Base-by-base conservation (phyloP, 768 basidiomycete genomes). In the Vararia minispora region DNA sequence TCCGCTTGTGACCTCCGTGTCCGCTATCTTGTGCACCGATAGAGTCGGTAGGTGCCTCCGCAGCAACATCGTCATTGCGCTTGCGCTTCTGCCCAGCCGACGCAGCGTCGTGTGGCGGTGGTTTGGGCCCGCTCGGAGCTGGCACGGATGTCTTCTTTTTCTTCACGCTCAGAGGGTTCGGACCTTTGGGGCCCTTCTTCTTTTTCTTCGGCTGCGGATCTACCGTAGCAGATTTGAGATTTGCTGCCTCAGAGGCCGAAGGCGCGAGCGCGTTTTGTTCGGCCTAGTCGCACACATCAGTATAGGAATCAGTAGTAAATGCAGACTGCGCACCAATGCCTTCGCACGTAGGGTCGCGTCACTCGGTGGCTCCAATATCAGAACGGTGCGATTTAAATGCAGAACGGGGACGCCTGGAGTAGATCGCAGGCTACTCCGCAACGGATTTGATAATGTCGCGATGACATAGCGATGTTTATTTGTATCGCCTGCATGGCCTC, bases 391-490 rank as follows among this genome's bases (percentile, higher is more conserved):
- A 52, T 89, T 92, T 43, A 95, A 70, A 57, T 95, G 92, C 27
- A 98, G 65, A 44, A 98, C 72, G 0, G 95, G 95, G 0, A 89
- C 78, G 2, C 77, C 92, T 8, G 91, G 83, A 27, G 95, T 69
- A 4, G 54, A 57, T 12, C 91, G 76, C 32, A 98, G 65, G 40
- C 66, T 64, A 20, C 61, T 59, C 3, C 92, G 77, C 2, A 97
- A 74, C 5, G 72, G 59, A 25, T 76, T 70, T 0, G 80, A 86
- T 55, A 94, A 89, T 0, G 87, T 77, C 18, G 88, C 88, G 37
- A 97, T 63, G 22, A 89, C 76, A 60, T 98, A 98, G 29, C 91
- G 79, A 58, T 95, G 89, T 56, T 87, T 87, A 54, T 99, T 99
- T 20, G 74, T 68, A 16, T 74, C 72, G 14, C 87, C 85, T 89